Base-by-base conservation (phyloP, 2,329 filamentous ascomycete genomes). In the Colletotrichum truncatum region DNA sequence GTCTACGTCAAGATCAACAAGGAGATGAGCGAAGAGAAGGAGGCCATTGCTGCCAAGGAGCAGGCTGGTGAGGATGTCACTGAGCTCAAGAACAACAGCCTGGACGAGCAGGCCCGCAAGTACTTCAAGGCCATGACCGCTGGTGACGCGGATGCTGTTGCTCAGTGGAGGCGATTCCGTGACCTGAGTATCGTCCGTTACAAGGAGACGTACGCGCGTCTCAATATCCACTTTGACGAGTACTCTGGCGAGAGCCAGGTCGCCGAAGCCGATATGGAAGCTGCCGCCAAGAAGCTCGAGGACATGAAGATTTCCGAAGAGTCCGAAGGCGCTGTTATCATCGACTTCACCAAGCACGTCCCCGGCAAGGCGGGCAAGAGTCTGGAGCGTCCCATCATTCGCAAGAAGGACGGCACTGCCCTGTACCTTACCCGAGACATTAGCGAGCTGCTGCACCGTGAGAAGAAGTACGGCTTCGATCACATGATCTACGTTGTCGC, bases 401-500 rank as follows among this genome's bases (percentile, higher is more conserved):
- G 90, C 69, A 92, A 93, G 80, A 88, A 87, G 70, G 89, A 92
- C 68, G 92, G 92, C 59, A 93, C 91, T 11, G 91, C 90, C 39
- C 85, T 93, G 32, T 94, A 95, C 74, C 84, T 94, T 48, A 93
- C 92, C 53, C 88, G 92, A 69, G 91, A 95, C 76, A 91, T 94
- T 67, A 91, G 89, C 70, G 91, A 93, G 73, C 85, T 93, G 26
- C 78, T 93, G 56, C 86, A 89, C 72, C 87, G 92, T 60, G 80
- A 82, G 43, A 81, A 85, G 48, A 84, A 84, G 68, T 83, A 83
- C 68, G 46, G 60, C 41, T 68, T 70, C 39, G 91, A 94, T 78
- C 88, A 92, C 74, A 92, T 94, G 90, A 90, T 93, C 67, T 94
- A 93, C 72, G 91, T 94, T 9, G 88, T 93, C 28, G 90, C 91